phyloP scores from a whole-genome alignment of 371 early-diverging fungal genomes.

The Mortierella sp. region DNA sequence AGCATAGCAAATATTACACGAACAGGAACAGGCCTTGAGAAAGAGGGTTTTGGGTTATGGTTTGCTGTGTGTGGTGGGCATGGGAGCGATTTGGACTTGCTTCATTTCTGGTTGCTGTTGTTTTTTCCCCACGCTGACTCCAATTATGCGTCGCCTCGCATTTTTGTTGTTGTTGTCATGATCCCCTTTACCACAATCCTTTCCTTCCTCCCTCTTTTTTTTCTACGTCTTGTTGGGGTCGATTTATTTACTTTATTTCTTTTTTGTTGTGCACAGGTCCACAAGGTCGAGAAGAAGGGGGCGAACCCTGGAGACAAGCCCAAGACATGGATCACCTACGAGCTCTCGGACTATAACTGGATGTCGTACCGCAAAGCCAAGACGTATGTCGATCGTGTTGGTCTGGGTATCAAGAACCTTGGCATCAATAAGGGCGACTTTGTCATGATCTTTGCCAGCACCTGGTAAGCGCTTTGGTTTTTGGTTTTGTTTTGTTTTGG shows the following conservation, averaged over 20 bases:
- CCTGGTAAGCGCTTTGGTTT: conserved; percentile 57
- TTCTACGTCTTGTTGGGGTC: background rate
- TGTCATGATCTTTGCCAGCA: conserved; percentile 73
- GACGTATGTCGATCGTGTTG: conserved; percentile 57
- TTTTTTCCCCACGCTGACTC: conserved; percentile 1
- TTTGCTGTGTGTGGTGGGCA: background rate
- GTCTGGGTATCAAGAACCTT: conserved; percentile 56
- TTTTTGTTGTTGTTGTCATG: background rate
- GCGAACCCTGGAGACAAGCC: conserved; percentile 51
- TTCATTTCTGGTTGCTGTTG: background rate
- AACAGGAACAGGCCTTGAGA: no score
- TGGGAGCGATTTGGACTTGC: background rate
- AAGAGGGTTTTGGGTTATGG: background rate
- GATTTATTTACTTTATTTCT: no score
- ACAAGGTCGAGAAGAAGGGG: conserved; percentile 56
- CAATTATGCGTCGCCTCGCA: background rate
- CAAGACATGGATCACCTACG: conserved; percentile 70
- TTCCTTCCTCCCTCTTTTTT: background rate
- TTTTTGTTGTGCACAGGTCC: conserved; percentile 50
- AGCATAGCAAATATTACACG: no score
- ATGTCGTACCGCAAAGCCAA: conserved; percentile 61
- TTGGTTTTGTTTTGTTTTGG: background rate
- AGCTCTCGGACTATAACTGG: conserved; percentile 70
- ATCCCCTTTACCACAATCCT: background rate
- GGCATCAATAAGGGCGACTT: conserved; percentile 62